phyloP scores from a whole-genome alignment of 164 flowering plant genomes.

The Liriodendron chinense region DNA sequence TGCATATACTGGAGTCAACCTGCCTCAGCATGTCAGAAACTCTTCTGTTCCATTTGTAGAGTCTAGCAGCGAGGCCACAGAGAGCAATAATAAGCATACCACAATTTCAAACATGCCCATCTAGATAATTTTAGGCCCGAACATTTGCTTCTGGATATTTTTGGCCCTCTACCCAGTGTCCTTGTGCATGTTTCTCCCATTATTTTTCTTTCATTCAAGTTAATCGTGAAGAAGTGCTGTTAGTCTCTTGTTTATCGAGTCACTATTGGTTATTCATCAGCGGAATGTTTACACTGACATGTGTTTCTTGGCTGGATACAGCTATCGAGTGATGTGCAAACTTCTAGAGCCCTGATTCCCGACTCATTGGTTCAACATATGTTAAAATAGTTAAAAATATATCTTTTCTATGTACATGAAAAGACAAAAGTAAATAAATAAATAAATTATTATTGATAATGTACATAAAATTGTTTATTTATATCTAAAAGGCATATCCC shows the following conservation, averaged over 20 bases:
- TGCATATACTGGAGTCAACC: background rate
- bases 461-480: no score
- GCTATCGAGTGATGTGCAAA: no score
- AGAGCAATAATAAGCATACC: background rate
- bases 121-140: background rate
- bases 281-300: no score
- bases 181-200: background rate
- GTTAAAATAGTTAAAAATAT: no score
- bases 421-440: no score
- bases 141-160: background rate
- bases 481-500: no score
- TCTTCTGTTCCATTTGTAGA: background rate
- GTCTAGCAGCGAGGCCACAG: no score
- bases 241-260: background rate
- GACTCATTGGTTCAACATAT: no score
- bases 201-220: background rate
- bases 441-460: no score
- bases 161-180: background rate
- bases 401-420: no score
- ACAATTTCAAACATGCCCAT: background rate
- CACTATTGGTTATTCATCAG: background rate
- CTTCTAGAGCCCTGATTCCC: no score
- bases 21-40: background rate
- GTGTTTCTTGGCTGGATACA: no score
- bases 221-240: background rate